These are phyloP conservation scores for Trichomonas vaginalis DNA, from an alignment of 208 protist species.

Conservation along the genomic window DNA sequence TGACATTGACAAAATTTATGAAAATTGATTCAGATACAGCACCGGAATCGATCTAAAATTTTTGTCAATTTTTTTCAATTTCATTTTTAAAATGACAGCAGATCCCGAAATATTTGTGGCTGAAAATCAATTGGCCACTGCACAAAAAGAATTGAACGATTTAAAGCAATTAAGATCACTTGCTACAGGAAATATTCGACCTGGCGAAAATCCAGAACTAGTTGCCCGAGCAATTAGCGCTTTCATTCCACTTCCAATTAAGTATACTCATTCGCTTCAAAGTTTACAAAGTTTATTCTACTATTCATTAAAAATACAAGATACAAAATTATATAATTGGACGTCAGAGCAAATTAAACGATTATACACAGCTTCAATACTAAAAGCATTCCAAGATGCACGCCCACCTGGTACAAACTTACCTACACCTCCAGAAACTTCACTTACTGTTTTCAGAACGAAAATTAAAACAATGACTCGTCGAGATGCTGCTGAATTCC, in stretches of 20 bases:
- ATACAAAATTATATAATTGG: background rate
- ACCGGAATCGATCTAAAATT: no score
- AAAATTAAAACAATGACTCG: background rate
- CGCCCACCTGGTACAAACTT: background rate
- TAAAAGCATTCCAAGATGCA: background rate
- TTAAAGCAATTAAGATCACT: background rate
- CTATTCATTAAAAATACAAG: background rate
- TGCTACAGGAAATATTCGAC: background rate
- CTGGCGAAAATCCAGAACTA: background rate
- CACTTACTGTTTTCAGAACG: background rate
- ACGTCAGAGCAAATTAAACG: background rate
- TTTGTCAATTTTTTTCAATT: no score
- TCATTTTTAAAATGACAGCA: background rate
- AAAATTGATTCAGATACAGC: no score
- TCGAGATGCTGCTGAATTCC: background rate
- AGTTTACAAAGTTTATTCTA: background rate
- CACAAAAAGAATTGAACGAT: background rate
- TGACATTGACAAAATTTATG: no score
- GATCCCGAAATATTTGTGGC: background rate
- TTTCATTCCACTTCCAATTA: background rate
- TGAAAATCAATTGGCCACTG: background rate
- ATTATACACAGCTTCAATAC: background rate
- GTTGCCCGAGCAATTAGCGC: background rate
- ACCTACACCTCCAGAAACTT: background rate
- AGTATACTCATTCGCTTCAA: background rate